Evolutionary conservation across 192 early-diverging fungal genomes (phyloP), one percentile per base, ranked within the genome.

Genomic region (Coemansia furcata): DNA sequence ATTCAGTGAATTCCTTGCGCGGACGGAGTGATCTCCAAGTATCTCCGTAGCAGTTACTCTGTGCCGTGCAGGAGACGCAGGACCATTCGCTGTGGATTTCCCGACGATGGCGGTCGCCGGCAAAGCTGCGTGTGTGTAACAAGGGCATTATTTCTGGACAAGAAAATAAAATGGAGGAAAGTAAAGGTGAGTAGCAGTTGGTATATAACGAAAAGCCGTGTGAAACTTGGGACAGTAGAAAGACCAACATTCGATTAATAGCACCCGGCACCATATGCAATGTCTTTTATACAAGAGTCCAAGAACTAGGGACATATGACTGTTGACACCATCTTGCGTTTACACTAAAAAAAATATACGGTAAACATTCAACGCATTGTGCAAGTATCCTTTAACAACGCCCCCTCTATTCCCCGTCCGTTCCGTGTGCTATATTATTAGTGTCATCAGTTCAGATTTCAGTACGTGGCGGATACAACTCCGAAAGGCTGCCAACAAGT

Each of bases 1-100:
- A 68, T 26, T 73, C 72, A 10, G 65, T 67, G 29, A 73, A 67
- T 1, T 60, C 58, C 21, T 60, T 35, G 30, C 30, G 29, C 30
- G 29, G 32, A 15, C 54, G 54, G 30, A 57, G 58, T 6, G 58
- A 36, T 39, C 58, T 17, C 58, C 58, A 36, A 17, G 58, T 39
- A 39, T 60, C 33, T 60, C 58, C 58, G 30, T 63, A 62, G 62
- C 50, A 58, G 47, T 47, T 63, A 9, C 55, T 60, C n/a, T 63
- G 60, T 10, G 67, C 29, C 7, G 61, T n/a, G 23, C 67, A 69
- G 3, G 60, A 21, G 26, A 69, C 38, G 50, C 67, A 69, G 11
- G 58, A 44, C 67, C 58, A 60, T 36, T 60, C 58, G 58, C 58
- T 60, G 3, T 23, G 33, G 9, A 19, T 19, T 23, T 36, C 54